Evolutionary conservation across 129 eudicot genomes (phyloP), one percentile per base, ranked within the genome.

Genomic region (Saposhnikovia divaricata): DNA sequence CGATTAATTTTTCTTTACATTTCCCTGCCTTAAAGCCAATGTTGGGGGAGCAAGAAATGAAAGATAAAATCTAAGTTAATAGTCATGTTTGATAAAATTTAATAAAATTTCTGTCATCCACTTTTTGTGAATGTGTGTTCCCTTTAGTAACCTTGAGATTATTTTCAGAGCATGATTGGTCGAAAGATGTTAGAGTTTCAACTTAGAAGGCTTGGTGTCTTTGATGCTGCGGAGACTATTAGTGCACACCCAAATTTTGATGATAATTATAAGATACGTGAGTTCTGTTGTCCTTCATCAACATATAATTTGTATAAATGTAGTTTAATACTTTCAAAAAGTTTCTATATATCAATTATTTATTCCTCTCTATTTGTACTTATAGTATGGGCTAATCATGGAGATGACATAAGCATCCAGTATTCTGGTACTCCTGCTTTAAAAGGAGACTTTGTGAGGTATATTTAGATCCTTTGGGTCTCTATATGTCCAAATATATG

Each of bases 371-470:
- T 5, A 44, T 73, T 18, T 78, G 8, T 39, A 74, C 40, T 80
- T 78, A 79, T 80, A 95, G 98, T 95, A 81, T 95, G 98, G 98
- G 98, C 97, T 80, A 90, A 89, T 86, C 98, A 95, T 68, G 98
- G 98, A 69, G 98, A 95, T 84, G 98, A 95, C 63, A 75, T 95
- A 77, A 95, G 98, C 91, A 89, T 90, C 75, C 98, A 95, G 85
- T 95, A 95, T 89, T 90, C 97, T 85, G 98, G 98, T 51, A 95
- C 98, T 72, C 96, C 97, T 34, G 98, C 98, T 61, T 75, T 95
- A 75, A 95, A 95, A 87, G 97, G 98, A 83, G 98, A 95, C 82
- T 95, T 90, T 88, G 98, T 95, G 83, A 95, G 98, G 98, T 95
- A 85, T 28, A 12, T 14, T 68, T 3, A 3, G 16, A n/a, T 63